Percentiles rank a stretch among this genome's conserved stretches.
These are phyloP conservation scores for Codiaeum variegatum DNA, from an alignment of 441 rosid species.

Conservation along the genomic window DNA sequence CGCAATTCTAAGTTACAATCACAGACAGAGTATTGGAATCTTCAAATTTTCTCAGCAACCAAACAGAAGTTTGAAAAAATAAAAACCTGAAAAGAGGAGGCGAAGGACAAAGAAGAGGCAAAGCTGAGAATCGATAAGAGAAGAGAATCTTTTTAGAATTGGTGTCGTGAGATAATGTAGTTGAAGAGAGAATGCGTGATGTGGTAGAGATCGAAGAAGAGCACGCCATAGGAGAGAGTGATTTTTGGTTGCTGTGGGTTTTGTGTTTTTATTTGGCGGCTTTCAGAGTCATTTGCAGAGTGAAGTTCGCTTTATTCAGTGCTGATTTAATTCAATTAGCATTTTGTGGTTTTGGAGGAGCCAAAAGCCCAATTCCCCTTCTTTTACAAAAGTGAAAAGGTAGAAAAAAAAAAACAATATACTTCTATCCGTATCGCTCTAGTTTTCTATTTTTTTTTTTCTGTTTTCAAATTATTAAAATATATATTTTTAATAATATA, in stretches of 20 bases:
- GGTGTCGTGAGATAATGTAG: slow-evolving; percentile 20
- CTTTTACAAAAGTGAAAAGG: no score
- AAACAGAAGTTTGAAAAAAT: not conserved
- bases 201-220: slow-evolving; percentile 29
- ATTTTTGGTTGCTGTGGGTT: not conserved
- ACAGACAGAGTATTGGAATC: not conserved
- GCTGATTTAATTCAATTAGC: no score
- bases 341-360: no score
- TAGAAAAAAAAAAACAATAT: no score
- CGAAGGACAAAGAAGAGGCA: slow-evolving; percentile 13
- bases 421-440: no score
- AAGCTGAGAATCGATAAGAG: slow-evolving; percentile 22
- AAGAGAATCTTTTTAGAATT: not conserved
- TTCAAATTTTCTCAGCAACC: slow-evolving; percentile 1
- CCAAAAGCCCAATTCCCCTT: no score
- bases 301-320: not conserved
- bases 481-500: no score
- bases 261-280: not conserved
- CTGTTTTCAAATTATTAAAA: no score
- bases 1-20: not conserved
- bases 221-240: slow-evolving; percentile 23
- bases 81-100: slow-evolving; percentile 27
- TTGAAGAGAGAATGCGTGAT: slow-evolving; percentile 20
- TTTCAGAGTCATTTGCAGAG: not conserved
- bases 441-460: no score